Conservation (phyloP, 176 grass and related monocot species). For the Cenchrus americanus region DNA sequence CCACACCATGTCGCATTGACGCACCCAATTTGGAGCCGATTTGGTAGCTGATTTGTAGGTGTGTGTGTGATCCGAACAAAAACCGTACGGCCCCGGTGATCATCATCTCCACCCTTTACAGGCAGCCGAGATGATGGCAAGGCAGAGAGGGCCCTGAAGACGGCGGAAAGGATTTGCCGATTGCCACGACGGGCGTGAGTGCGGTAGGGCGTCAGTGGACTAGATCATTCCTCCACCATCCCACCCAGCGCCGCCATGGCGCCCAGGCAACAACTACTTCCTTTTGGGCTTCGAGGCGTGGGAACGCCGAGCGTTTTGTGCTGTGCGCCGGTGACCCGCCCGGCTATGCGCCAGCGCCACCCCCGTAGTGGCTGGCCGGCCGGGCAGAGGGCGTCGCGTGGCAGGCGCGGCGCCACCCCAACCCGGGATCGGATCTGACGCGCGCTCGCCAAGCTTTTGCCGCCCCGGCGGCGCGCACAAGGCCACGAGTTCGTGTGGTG, state of each 20-base stretch:
- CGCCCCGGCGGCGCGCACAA: background rate
- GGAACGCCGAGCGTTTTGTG: background rate
- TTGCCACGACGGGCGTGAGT: background rate
- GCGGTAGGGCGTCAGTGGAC: conserved; percentile 13
- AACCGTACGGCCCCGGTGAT: background rate
- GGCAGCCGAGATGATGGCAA: background rate
- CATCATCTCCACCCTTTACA: background rate
- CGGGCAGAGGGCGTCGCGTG: background rate
- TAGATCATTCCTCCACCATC: conserved; percentile 34
- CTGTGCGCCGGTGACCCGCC: background rate
- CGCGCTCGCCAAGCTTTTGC: background rate
- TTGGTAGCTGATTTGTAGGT: background rate
- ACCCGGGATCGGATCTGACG: background rate
- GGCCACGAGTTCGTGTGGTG: background rate
- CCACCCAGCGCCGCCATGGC: background rate
- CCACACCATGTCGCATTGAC: background rate
- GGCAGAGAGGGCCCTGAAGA: background rate
- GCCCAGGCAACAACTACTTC: background rate
- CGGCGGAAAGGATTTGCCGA: background rate
- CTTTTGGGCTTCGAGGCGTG: background rate
- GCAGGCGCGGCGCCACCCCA: background rate
- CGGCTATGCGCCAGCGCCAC: conserved; percentile 25
- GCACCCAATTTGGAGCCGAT: background rate
- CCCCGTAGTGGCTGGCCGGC: background rate
- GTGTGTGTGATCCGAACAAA: background rate